Base-by-base conservation (phyloP, 495 filamentous ascomycete species). In the Hypoxylon trugodes region DNA sequence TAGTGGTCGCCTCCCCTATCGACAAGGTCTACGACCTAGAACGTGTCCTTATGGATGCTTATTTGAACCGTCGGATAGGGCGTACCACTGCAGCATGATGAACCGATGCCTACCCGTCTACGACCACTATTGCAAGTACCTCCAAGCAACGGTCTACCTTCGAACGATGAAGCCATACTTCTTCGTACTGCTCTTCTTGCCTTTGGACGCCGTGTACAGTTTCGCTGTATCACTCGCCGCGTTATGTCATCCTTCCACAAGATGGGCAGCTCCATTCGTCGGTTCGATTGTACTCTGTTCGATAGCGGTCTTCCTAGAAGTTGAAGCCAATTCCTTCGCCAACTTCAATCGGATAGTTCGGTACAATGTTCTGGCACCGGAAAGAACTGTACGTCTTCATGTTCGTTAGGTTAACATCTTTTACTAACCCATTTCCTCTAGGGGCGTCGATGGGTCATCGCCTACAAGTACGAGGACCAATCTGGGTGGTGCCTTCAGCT, bases 161-260 rank as follows among this genome's bases (percentile, higher is more conserved):
- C 57, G 48, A 21, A 53, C 57, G 2, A 25, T 61, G 46, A 61
- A 61, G 47, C 37, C 47, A 38, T 61, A 61, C 48, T 46, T 22
- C 37, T 51, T 42, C 47, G 15, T 61, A 3, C 18, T 52, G 30
- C 15, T 61, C 2, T 53, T 61, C 45, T 46, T 61, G 37, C 38
- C 47, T 15, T 18, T 61, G n/a, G 57, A 61, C 13, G 47, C 47
- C 36, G 4, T 61, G n/a, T 52, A 52, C 16, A 42, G 35, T 38
- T 21, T 52, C 21, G 25, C 28, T 25, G 30, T 50, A 13, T 50
- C 40, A 16, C 9, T 38, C n/a, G 21, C 16, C 5, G 48, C 48
- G 9, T 2, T 43, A 7, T n/a, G 22, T 13, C 8, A 18, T 10
- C 25, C 18, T 8, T 26, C 1, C n/a, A 13, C 38, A 43, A 36